These are phyloP conservation scores for Lachnellula occidentalis DNA, from an alignment of 2,329 filamentous ascomycete genomes.

Conservation along the genomic window DNA sequence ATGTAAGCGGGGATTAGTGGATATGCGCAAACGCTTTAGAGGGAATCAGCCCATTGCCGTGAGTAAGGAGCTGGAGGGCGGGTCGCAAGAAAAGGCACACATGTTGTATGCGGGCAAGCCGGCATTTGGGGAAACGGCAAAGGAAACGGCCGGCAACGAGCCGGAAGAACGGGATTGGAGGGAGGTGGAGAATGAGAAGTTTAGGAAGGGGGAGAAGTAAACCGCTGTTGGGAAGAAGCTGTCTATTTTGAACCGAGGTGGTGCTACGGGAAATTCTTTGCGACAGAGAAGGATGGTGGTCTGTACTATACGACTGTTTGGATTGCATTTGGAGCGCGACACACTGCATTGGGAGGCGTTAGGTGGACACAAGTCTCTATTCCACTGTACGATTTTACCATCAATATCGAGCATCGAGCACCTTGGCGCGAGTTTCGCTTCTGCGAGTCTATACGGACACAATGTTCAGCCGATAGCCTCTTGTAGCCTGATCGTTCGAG, in stretches of 20 bases:
- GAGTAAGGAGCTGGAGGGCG: constrained; percentile 55
- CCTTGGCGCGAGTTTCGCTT: no score
- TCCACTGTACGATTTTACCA: not conserved
- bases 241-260: not conserved
- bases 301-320: not conserved
- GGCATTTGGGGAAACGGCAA: constrained; percentile 60
- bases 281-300: not conserved
- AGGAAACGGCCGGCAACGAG: constrained; percentile 64
- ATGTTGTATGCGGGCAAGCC: constrained; percentile 76
- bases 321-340: not conserved
- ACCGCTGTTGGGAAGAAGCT: not conserved
- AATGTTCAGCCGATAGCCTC: no score
- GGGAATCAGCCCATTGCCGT: constrained; percentile 80
- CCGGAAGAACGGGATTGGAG: constrained; percentile 56
- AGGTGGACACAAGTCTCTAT: not conserved
- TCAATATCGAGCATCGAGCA: not conserved
- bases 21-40: constrained; percentile 97
- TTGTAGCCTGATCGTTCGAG: no score
- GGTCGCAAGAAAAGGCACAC: constrained; percentile 43
- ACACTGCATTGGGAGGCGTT: constrained; percentile 1
- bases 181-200: constrained; percentile 60
- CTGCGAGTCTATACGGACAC: no score
- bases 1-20: constrained; percentile 92
- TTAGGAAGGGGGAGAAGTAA: constrained; percentile 32
- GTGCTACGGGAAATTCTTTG: not conserved